Evolutionary conservation across 2,329 filamentous ascomycete species (phyloP), one percentile per base, ranked within the genome.

Genomic region (Tolypocladium sp.): DNA sequence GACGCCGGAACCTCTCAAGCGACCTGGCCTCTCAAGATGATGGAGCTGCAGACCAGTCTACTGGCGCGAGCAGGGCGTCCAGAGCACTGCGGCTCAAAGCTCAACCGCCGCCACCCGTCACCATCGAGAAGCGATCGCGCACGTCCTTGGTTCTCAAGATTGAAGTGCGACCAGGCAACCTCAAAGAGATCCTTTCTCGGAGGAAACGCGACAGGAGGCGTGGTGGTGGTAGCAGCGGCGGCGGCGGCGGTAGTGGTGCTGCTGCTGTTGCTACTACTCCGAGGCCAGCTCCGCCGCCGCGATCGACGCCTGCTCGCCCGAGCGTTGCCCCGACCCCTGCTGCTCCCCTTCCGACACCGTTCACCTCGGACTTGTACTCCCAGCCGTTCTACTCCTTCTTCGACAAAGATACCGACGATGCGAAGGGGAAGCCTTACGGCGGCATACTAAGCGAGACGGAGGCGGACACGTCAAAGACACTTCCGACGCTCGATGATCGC

Each of bases 341-440:
- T 53, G 59, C 65, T 25, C 61, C 65, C 44, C 80, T 79, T 69
- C 84, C 80, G 71, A 69, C 87, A 73, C 69, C 87, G 73, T 76
- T 85, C 75, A 72, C 82, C 70, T 68, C 81, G 68, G 71, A 84
- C 66, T 75, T 74, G 49, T 92, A 90, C 68, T 85, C 85, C 1
- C 88, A 91, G 61, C 89, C 90, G 1, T 93, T 95, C 69, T 93
- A 93, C 66, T 90, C 90, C 0, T 92, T 97, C 64, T 89, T 89
- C 62, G 93, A 97, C 65, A 90, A 90, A 64, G 93, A 97, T 66
- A 86, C 86, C 22, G 92, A 97, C 61, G 92, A 97, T 67, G 78
- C 86, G 44, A 96, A 95, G 71, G 89, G 89, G 56, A 97, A 96
- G 70, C 94, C 94, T 0, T 99, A 97, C 64, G 94, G 94, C 35